Evolutionary conservation across 2,329 filamentous ascomycete species (phyloP), one percentile per base, ranked within the genome.

Genomic region (Pyrenophora tritici-repentis): DNA sequence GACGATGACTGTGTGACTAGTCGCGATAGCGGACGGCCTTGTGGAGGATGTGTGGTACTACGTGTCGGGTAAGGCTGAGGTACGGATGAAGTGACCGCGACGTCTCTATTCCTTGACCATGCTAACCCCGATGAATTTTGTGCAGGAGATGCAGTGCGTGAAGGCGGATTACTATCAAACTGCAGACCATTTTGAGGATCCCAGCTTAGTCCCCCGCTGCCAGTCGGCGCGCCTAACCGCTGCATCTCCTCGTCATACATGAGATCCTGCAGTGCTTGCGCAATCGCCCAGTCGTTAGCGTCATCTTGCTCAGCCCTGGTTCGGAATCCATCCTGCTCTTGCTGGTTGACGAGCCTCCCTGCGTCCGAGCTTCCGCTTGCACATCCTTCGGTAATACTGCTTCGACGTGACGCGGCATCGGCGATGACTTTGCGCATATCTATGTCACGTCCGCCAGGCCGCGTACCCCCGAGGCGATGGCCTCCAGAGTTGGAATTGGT

Each of bases 241-340:
- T 67, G 62, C 59, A 78, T 74, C 58, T 86, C 82, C 55, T 96
- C 91, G 68, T 96, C 86, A 67, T 95, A 88, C 20, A 94, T 87
- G 14, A 96, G 78, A 65, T 97, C 92, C 77, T 90, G 91, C 26
- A 95, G 78, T 0, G 91, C 91, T 65, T 92, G 86, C 45, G 91
- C 86, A 54, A 96, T 96, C 4, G 92, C 92, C 18, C 84, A 81
- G 48, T 96, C 90, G 63, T 96, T 95, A 3, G 91, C 92, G 61
- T 91, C 87, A 47, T 96, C 91, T 70, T 95, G 89, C 59, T 95
- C 90, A 0, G 90, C 91, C 65, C 89, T 84, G 0, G 91, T 97
- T 53, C 82, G 83, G 76, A 95, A 93, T 0, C 91, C 90, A 58
- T 88, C 62, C 49, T 79, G 79, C 5, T 84, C 85, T 32, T 87